These are phyloP conservation scores for Claviceps capensis DNA, from an alignment of 2,329 filamentous ascomycete species.

Conservation along the genomic window DNA sequence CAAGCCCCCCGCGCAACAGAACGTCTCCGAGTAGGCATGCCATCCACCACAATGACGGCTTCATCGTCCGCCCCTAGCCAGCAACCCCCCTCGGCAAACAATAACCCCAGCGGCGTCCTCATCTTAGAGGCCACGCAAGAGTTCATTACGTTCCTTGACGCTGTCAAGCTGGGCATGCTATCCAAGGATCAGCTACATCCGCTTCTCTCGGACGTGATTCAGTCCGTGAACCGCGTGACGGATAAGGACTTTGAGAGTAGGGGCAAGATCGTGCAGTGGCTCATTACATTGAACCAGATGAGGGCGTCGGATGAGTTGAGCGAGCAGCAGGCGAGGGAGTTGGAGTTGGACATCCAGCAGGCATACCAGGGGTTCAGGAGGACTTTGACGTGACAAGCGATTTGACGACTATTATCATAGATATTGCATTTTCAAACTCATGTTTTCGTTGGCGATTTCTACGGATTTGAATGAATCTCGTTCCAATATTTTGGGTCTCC, in stretches of 20 bases:
- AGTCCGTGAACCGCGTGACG: conserved; percentile 93
- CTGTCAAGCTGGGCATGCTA: conserved; percentile 77
- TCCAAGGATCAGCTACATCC: conserved; percentile 97
- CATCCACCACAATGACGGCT: conserved; percentile 60
- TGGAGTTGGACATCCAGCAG: conserved; percentile 86
- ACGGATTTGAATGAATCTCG: background rate
- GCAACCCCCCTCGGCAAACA: conserved; percentile 27
- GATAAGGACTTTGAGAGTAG: conserved; percentile 89
- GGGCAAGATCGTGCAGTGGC: conserved; percentile 96
- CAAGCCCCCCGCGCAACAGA: conserved; percentile 92
- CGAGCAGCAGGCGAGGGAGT: conserved; percentile 74
- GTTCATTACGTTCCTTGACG: conserved; percentile 96
- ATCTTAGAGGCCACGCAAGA: conserved; percentile 91
- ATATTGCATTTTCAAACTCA: background rate
- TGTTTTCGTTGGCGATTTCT: background rate
- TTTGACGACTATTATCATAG: background rate
- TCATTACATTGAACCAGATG: conserved; percentile 97
- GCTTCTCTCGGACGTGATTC: conserved; percentile 86
- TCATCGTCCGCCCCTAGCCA: conserved; percentile 32
- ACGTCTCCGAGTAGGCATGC: conserved; percentile 80
- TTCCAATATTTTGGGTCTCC: background rate
- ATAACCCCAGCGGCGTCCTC: conserved; percentile 45
- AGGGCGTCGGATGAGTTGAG: conserved; percentile 81
- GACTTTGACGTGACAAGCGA: conserved; percentile 43
- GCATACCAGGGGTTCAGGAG: conserved; percentile 91